Evolutionary conservation across 352 stramenopile species (phyloP), one percentile per base, ranked within the genome.

Genomic region (Pythium volutum): DNA sequence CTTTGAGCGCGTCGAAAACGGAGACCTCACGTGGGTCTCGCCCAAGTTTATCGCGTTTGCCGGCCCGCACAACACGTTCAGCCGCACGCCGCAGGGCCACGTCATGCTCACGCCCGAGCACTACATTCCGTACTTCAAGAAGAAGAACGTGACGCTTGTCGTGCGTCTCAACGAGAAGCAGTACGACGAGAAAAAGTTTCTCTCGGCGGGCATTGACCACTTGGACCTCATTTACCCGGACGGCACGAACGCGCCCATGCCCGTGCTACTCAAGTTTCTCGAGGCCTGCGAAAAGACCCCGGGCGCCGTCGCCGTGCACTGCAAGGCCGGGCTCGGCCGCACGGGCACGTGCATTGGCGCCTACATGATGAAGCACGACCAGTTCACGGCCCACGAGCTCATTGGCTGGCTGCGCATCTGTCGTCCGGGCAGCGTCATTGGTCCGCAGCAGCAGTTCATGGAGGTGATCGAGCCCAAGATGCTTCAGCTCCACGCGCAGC

Each of bases 341-440:
- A 98, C 96, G 1, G 96, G 96, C 23, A 98, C 93, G 3, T 98
- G 92, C 70, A 98, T 98, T 48, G 94, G 85, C n/a, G 87, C 87
- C 25, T 98, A 98, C 66, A 66, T 98, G 38, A 99, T 99, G 94
- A 98, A 98, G 75, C 93, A 98, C 64, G 96, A 94, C 63, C 59
- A 70, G 41, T 90, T 98, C 49, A 97, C 91, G 4, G 96, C 94
- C 16, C 81, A 81, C 16, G 92, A 98, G 80, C 84, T 76, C 16
- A 98, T 98, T 73, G 91, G 85, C 2, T 98, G 89, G 87, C 87
- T 97, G 66, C 77, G 95, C 33, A 84, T 98, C 49, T 97, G 89
- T 64, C 76, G 95, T 31, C 93, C 95, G 8, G 95, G 95, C 34
- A 95, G 78, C 62, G 87, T 98, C 15, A 97, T 98, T 71, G 95